Conservation (phyloP, 1,284 basidiomycete genomes). For the Schizopora paradoxa region DNA sequence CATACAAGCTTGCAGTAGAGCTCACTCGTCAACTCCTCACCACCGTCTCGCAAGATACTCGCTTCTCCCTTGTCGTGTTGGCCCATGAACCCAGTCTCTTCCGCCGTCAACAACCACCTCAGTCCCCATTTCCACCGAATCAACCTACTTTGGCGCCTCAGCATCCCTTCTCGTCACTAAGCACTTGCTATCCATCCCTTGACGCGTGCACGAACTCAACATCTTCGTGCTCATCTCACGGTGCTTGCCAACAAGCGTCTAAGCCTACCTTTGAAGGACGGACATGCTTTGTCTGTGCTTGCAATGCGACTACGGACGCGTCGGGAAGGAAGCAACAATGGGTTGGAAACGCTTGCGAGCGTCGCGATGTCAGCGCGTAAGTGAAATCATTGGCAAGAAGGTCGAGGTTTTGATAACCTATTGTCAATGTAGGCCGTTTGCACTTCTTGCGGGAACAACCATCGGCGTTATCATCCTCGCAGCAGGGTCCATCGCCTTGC, state of each 20-base stretch:
- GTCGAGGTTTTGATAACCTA: background rate
- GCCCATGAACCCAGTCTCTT: slow-evolving; percentile 22
- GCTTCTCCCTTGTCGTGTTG: slow-evolving; percentile 48
- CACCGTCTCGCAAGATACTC: slow-evolving; percentile 31
- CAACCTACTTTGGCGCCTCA: slow-evolving; percentile 39
- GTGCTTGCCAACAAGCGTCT: slow-evolving; percentile 53
- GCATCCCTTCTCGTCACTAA: slow-evolving; percentile 52
- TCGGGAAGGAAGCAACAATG: slow-evolving; percentile 56
- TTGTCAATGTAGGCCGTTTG: slow-evolving; percentile 50
- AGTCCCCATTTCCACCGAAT: slow-evolving; percentile 49
- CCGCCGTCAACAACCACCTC: slow-evolving; percentile 35
- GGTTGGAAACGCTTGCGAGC: slow-evolving; percentile 71
- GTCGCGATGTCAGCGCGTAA: slow-evolving; percentile 72
- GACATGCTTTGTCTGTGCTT: slow-evolving; percentile 71
- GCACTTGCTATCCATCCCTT: slow-evolving; percentile 56
- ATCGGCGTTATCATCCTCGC: slow-evolving; percentile 59
- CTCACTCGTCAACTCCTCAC: slow-evolving; percentile 42
- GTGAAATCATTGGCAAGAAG: slow-evolving; percentile 26
- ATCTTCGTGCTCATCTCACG: slow-evolving; percentile 61
- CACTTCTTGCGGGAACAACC: slow-evolving; percentile 63
- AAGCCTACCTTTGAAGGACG: slow-evolving; percentile 61
- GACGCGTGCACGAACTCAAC: slow-evolving; percentile 60
- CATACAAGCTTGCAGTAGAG: slow-evolving; percentile 43
- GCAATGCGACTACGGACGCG: slow-evolving; percentile 43
- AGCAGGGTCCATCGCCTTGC: slow-evolving; percentile 60